These are phyloP conservation scores for Cryphonectria carpinicola DNA, from an alignment of 2,329 filamentous ascomycete genomes.

Conservation along the genomic window DNA sequence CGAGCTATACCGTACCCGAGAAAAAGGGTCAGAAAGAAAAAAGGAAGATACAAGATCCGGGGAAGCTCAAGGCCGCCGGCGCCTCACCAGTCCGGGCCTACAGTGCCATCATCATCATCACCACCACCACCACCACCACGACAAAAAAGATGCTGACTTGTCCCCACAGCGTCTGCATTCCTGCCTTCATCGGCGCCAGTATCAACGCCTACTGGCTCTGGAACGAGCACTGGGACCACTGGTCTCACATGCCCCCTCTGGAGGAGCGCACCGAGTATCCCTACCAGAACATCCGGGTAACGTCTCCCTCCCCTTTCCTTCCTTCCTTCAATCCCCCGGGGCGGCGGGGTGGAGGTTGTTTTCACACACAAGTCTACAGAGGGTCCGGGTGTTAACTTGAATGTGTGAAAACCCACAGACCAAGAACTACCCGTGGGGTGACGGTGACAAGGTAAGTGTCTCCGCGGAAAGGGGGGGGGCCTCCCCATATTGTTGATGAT, in stretches of 20 bases:
- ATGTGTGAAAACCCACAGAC: constrained; percentile 40
- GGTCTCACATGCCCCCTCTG: constrained; percentile 79
- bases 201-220: constrained; percentile 91
- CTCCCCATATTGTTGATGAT: too few species aligned
- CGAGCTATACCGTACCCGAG: too few species aligned
- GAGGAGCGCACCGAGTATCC: constrained; percentile 93
- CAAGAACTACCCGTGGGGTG: constrained; percentile 94
- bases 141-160: constrained; percentile 17
- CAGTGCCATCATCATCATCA: too few species aligned
- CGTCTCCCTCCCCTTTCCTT: not conserved
- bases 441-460: constrained; percentile 79
- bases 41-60: too few species aligned
- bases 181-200: constrained; percentile 70
- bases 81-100: too few species aligned
- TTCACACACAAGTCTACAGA: not conserved
- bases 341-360: too few species aligned
- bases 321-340: too few species aligned
- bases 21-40: too few species aligned
- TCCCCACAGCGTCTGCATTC: constrained; percentile 72
- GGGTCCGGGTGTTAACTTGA: not conserved
- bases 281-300: constrained; percentile 91
- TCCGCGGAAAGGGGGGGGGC: too few species aligned
- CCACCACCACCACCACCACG: too few species aligned
- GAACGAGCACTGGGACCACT: constrained; percentile 98
- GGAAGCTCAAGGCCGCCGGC: too few species aligned